Conservation (phyloP, 176 grass and related monocot species). For the Aegilops tauschii region DNA sequence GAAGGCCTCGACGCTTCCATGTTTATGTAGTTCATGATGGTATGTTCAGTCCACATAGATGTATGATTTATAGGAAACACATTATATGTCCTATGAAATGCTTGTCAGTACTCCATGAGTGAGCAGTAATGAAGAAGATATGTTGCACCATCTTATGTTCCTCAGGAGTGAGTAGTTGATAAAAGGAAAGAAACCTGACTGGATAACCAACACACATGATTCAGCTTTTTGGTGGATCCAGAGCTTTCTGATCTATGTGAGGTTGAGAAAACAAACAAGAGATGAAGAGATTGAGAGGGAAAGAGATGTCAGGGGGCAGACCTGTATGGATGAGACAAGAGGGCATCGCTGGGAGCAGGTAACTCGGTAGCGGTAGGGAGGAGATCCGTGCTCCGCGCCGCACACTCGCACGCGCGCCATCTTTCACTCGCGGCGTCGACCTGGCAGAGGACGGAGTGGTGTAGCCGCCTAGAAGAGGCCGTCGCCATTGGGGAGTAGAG, state of each 20-base stretch:
- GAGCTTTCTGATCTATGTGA: background rate
- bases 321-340: no score
- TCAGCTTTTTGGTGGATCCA: background rate
- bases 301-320: no score
- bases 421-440: no score
- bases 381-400: no score
- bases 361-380: no score
- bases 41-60: slow-evolving; percentile 32
- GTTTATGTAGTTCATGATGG: slow-evolving; percentile 86
- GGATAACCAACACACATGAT: background rate
- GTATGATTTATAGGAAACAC: background rate
- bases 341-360: no score
- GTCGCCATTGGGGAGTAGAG: no score
- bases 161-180: background rate
- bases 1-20: slow-evolving; percentile 71
- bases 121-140: slow-evolving; percentile 68
- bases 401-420: no score
- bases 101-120: slow-evolving; percentile 49
- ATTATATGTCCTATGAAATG: slow-evolving; percentile 5
- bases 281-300: no score
- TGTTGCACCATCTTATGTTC: slow-evolving; percentile 11
- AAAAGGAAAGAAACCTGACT: background rate
- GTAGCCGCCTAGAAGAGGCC: no score
- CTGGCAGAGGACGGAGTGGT: no score
- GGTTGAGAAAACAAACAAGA: no score